These are phyloP conservation scores for Cytospora chrysosperma DNA, from an alignment of 2,329 filamentous ascomycete genomes.

Conservation along the genomic window DNA sequence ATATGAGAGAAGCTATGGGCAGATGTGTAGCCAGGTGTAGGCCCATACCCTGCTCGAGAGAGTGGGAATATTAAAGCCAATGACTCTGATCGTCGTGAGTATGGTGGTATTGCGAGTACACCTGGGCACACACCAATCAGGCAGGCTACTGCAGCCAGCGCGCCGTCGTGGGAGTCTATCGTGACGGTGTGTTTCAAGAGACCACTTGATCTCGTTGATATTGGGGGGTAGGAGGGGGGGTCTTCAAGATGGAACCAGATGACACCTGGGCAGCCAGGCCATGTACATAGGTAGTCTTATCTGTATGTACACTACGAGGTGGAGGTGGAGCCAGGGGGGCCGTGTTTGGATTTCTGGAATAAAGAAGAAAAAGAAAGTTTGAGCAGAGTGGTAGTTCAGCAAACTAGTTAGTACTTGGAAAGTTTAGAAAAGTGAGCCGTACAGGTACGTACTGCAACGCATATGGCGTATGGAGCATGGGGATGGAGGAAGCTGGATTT, in stretches of 20 bases:
- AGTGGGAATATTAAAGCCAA: not conserved
- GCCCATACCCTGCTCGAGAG: constrained; percentile 12
- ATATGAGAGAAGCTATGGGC: constrained; percentile 4
- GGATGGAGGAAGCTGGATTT: not conserved
- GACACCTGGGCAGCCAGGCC: too few relatives aligned
- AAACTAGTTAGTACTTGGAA: not conserved
- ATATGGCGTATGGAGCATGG: not conserved
- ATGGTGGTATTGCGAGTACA: constrained; percentile 1
- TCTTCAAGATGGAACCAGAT: not conserved
- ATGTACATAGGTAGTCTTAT: not conserved
- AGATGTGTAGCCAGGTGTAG: constrained; percentile 14
- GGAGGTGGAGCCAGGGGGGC: not conserved
- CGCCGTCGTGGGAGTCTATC: constrained; percentile 6
- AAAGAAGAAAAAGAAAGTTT: not conserved
- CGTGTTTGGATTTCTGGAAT: not conserved
- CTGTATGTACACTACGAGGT: not conserved
- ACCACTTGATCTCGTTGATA: constrained; percentile 2
- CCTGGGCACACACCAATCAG: constrained; percentile 13
- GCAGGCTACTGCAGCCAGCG: constrained; percentile 12
- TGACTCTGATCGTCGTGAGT: constrained; percentile 1
- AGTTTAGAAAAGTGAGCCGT: not conserved
- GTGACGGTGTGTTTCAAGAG: constrained; percentile 16
- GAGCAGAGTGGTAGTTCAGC: not conserved
- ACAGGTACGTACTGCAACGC: not conserved
- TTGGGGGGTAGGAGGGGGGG: not conserved